A percentile compares a stretch with the other conserved stretches of the same genome.
Evolutionary conservation across 2,329 filamentous ascomycete genomes (phyloP).

Genomic region (Phialophora chinensis): DNA sequence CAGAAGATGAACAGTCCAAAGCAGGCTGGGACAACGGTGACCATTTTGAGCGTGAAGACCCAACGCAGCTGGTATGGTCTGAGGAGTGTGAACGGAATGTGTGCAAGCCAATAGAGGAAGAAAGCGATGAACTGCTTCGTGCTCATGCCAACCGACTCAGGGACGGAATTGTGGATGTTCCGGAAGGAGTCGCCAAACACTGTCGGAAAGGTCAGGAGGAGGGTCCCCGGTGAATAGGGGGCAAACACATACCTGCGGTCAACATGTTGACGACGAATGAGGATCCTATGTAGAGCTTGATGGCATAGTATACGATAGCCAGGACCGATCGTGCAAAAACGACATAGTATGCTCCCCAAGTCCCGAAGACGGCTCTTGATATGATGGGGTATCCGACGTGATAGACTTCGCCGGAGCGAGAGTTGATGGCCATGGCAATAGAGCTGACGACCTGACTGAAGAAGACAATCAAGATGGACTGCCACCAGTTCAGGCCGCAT

Average conservation of each 20-base stretch:
- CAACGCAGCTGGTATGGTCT: conserved; percentile 53
- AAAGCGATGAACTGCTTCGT: conserved; percentile 47
- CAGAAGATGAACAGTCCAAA: conserved; percentile 47
- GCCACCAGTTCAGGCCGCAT: conserved; percentile 55
- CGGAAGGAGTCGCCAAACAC: conserved; percentile 47
- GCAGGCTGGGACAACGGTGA: conserved; percentile 48
- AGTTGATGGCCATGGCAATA: conserved; percentile 54
- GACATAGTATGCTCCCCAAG: conserved; percentile 53
- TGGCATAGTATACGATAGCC: conserved; percentile 50
- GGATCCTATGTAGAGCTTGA: conserved; percentile 40
- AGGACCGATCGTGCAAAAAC: conserved; percentile 50
- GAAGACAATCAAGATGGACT: conserved; percentile 52
- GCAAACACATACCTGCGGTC: no score
- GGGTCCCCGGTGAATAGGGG: no score
- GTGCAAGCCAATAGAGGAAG: conserved; percentile 49
- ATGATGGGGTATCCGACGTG: conserved; percentile 52
- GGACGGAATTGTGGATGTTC: conserved; percentile 45
- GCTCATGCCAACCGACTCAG: conserved; percentile 44
- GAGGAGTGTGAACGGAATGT: conserved; percentile 48
- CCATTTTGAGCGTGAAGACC: conserved; percentile 55
- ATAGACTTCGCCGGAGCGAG: conserved; percentile 50
- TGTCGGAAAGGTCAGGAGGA: conserved; percentile 19
- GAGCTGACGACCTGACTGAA: conserved; percentile 51
- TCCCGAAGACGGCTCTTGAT: conserved; percentile 50
- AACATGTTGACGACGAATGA: conserved; percentile 20